These are phyloP conservation scores for Talaromyces islandicus DNA, from an alignment of 2,329 filamentous ascomycete species.

Conservation along the genomic window DNA sequence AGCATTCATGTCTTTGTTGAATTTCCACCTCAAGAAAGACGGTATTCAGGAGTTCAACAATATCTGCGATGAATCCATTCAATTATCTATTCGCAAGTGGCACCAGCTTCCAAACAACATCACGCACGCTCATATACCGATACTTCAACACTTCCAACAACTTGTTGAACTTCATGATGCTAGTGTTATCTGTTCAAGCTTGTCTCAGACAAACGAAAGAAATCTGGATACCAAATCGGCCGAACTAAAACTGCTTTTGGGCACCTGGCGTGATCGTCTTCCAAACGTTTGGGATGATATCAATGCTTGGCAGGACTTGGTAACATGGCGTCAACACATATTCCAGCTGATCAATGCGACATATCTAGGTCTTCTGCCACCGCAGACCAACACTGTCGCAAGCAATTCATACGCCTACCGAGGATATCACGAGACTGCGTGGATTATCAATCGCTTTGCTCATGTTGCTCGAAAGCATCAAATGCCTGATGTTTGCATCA, in stretches of 20 bases:
- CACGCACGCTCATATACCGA: constrained; percentile 89
- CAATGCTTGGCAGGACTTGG: constrained; percentile 96
- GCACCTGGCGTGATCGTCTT: constrained; percentile 89
- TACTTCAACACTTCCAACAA: constrained; percentile 96
- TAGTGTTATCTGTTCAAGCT: constrained; percentile 88
- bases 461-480: constrained; percentile 97
- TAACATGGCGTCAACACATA: constrained; percentile 99
- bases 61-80: constrained; percentile 92
- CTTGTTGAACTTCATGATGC: constrained; percentile 96
- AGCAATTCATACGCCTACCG: constrained; percentile 94
- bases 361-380: constrained; percentile 78
- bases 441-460: constrained; percentile 99
- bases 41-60: constrained; percentile 73
- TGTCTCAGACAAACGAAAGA: constrained; percentile 72
- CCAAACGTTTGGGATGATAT: constrained; percentile 99
- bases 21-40: constrained; percentile 87
- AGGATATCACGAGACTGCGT: constrained; percentile 96
- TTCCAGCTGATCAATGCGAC: constrained; percentile 95
- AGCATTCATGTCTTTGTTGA: constrained; percentile 93
- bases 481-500: constrained; percentile 94
- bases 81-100: constrained; percentile 96
- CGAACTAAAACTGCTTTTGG: constrained; percentile 87
- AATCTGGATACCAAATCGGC: constrained; percentile 94
- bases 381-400: constrained; percentile 71
- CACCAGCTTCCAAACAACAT: constrained; percentile 92